Base-by-base conservation (phyloP, 768 basidiomycete genomes). In the Sporobolomyces phaffii region DNA sequence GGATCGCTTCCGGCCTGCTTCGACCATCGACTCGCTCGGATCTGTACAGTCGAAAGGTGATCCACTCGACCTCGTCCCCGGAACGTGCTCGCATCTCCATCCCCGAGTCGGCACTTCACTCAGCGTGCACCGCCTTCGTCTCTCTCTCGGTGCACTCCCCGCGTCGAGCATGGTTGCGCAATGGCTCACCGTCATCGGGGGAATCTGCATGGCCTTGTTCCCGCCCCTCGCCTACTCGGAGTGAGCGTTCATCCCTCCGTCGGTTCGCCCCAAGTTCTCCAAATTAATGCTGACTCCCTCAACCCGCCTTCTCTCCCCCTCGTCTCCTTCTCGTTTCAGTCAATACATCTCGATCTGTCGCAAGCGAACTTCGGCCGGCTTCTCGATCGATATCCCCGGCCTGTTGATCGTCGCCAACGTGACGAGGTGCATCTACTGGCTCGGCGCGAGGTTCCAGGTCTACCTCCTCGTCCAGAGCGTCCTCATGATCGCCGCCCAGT, bases 391-490 rank as follows among this genome's bases (percentile, higher is more conserved):
- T 44, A 60, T 72, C 22, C 52, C 57, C 17, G 71, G 57, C 5
- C 48, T 74, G 9, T 58, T 74, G 10, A 64, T 74, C 51, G 52
- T 67, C 52, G 70, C 73, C 7, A 73, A 73, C 48, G 38, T 73
- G 14, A 72, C 69, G 8, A 29, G 62, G n/a, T 33, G 49, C 45
- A 33, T 68, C 31, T 62, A 62, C 54, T 72, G 65, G 65, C 50
- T 68, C 15, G 72, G 72, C 29, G 65, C 65, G 9, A 57, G 63
- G n/a, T 73, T 72, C 43, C 70, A 73, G 31, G 43, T 44, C 20
- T 62, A 60, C 40, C 60, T 73, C 24, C 56, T 73, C 17, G 40
- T 72, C 14, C 73, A 73, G 57, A 65, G 62, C 24, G 20, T 74
- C 53, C 54, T 73, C 48, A 68, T 66, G 59, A 63, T 71, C 18